Conservation (phyloP, 2,329 filamentous ascomycete genomes). For the Alternaria tenuissima region DNA sequence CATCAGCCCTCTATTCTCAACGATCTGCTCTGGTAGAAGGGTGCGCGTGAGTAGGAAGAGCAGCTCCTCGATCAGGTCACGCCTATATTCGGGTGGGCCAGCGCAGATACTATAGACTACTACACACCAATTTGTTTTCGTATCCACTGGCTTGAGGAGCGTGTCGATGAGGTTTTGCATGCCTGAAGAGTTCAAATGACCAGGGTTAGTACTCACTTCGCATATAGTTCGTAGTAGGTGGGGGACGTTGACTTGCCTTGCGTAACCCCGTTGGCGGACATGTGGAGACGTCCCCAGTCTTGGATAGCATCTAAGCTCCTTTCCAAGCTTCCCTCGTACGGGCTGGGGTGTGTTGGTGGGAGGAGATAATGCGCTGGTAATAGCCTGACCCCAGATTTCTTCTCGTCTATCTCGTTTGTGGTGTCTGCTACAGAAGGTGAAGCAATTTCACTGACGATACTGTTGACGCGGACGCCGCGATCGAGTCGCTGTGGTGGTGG, state of each 20-base stretch:
- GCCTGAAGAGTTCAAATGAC: neutral
- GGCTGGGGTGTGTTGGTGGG: conserved; percentile 31
- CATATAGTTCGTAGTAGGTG: accelerated
- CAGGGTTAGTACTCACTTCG: neutral
- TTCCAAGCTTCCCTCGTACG: conserved; percentile 34
- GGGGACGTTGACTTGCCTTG: too few species aligned
- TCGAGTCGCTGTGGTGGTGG: conserved; percentile 3
- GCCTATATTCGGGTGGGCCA: accelerated
- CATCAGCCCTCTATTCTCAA: conserved; percentile 32
- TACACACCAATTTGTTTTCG: conserved; percentile 22
- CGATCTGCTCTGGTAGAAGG: conserved; percentile 39
- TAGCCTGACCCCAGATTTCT: neutral
- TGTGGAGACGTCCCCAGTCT: conserved; percentile 7
- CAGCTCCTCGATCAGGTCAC: conserved; percentile 26
- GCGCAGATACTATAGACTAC: neutral
- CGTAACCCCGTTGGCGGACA: neutral
- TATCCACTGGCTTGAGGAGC: conserved; percentile 14
- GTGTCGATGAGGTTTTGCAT: conserved; percentile 8
- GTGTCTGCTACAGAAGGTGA: neutral
- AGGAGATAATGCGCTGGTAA: conserved; percentile 22
- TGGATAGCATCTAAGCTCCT: conserved; percentile 35
- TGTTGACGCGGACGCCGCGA: neutral
- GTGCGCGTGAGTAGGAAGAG: conserved; percentile 36
- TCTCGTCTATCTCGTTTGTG: neutral
- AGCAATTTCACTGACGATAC: neutral